These are phyloP conservation scores for Linum tenue DNA, from an alignment of 345 rosid species.

Conservation along the genomic window DNA sequence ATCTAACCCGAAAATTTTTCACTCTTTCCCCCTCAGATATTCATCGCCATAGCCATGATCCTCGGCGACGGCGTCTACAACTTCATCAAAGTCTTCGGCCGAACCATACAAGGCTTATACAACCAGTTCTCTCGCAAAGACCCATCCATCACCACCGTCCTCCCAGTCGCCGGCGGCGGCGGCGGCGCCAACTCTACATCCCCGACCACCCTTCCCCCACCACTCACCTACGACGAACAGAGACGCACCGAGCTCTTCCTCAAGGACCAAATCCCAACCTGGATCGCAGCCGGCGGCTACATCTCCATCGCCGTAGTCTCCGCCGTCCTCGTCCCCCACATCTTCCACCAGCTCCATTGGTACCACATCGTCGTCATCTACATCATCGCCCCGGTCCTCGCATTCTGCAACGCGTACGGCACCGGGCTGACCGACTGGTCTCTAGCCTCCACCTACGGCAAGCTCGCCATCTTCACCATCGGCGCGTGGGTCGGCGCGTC, in stretches of 20 bases:
- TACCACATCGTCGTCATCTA: conserved; percentile 37
- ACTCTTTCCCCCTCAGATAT: conserved; percentile 12
- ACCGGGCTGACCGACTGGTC: conserved; percentile 49
- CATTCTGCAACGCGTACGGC: conserved; percentile 50
- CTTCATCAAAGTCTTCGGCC: conserved; percentile 20
- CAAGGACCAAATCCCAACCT: conserved; percentile 40
- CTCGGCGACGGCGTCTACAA: conserved; percentile 29
- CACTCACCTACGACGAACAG: conserved; percentile 12
- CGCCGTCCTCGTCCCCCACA: conserved; percentile 31
- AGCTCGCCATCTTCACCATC: conserved; percentile 38
- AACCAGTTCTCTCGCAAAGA: conserved; percentile 8
- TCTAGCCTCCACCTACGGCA: conserved; percentile 47
- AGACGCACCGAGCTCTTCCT: conserved; percentile 27
- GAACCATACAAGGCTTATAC: conserved; percentile 12
- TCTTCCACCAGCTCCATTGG: conserved; percentile 46
- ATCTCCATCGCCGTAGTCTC: conserved; percentile 33
- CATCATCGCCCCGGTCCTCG: conserved; percentile 35
- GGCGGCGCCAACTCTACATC: background rate
- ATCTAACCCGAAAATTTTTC: background rate
- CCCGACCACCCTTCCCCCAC: background rate
- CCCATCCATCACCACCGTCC: background rate
- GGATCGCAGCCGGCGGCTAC: conserved; percentile 38
- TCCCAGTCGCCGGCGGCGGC: conserved; percentile 9
- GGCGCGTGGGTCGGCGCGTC: conserved; percentile 44
- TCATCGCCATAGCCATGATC: conserved; percentile 26